Conservation (phyloP, 768 basidiomycete genomes). For the Lentinula detonsa region DNA sequence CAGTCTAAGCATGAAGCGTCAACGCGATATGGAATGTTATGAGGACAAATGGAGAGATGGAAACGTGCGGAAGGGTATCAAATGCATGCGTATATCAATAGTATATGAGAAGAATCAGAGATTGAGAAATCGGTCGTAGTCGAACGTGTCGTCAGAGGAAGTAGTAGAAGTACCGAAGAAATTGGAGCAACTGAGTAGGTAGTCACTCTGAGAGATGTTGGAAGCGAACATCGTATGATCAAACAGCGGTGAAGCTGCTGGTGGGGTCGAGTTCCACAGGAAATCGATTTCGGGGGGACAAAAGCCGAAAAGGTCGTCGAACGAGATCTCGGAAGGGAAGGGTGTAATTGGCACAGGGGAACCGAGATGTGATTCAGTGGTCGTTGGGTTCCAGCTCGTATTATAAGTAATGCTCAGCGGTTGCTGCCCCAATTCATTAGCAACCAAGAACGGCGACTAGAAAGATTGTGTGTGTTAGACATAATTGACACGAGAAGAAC, state of each 20-base stretch:
- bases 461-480: not conserved
- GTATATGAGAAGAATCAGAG: not conserved
- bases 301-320: not conserved
- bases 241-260: not conserved
- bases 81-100: not conserved
- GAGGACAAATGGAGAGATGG: not conserved
- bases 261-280: not conserved
- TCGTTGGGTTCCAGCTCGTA: not conserved
- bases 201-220: not conserved
- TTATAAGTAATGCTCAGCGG: not conserved
- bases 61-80: not conserved
- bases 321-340: not conserved
- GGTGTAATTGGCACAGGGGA: not conserved
- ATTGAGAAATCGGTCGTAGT: not conserved
- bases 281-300: not conserved
- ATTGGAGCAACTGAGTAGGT: not conserved
- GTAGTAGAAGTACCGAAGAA: not conserved
- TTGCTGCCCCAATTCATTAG: not conserved
- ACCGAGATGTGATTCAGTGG: not conserved
- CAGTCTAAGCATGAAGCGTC: not conserved
- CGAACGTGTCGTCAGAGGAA: not conserved
- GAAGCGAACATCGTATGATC: not conserved
- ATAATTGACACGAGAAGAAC: not conserved
- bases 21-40: not conserved
- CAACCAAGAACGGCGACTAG: not conserved